Base-by-base conservation (phyloP, 1,139 yeast genomes). In the Diutina sp. region DNA sequence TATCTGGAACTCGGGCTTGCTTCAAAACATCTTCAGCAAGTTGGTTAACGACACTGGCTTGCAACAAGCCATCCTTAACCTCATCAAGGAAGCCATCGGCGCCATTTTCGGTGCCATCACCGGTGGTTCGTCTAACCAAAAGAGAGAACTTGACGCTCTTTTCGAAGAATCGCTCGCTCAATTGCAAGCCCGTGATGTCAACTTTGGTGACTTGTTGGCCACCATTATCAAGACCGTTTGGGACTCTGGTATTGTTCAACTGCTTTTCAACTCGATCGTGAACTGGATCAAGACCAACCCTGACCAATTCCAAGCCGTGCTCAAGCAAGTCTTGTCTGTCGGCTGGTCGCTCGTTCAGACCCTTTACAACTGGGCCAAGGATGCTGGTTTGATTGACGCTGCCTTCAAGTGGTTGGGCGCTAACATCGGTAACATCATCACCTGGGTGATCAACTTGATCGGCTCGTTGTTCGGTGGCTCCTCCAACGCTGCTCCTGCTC, bases 1-100 rank as follows among this genome's bases (percentile, higher is more conserved):
- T 59, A 62, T 76, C 60, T 75, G 72, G 73, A 66, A 74, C 64
- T 75, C 80, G 54, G 79, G 79, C 60, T 70, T 75, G 61, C 59
- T 76, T 57, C 68, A 68, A 57, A 67, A 67, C 55, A 62, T 75
- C 57, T 73, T 74, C 67, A 65, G 61, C 53, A 50, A 50, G 53
- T 30, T 50, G 25, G 25, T 50, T n/a, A 30, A 16, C 29, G 53
- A 50, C 53, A 9, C 7, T 4, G 44, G 44, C 6, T 50, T 50
- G 44, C 53, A 50, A 32, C 45, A 30, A 60, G 67, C 64, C 58
- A 61, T 76, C 56, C 60, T 70, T 56, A 69, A 73, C 63, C 72
- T 72, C 57, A 76, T 72, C 57, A 70, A 72, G 65, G 65, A 73
- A 46, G 58, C 72, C 50, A 68, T 76, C 66, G 59, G 66, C 45